A percentile compares a stretch with the other conserved stretches of the same genome.
Conservation (phyloP, 495 filamentous ascomycete genomes). For the Neurospora cerealis region DNA sequence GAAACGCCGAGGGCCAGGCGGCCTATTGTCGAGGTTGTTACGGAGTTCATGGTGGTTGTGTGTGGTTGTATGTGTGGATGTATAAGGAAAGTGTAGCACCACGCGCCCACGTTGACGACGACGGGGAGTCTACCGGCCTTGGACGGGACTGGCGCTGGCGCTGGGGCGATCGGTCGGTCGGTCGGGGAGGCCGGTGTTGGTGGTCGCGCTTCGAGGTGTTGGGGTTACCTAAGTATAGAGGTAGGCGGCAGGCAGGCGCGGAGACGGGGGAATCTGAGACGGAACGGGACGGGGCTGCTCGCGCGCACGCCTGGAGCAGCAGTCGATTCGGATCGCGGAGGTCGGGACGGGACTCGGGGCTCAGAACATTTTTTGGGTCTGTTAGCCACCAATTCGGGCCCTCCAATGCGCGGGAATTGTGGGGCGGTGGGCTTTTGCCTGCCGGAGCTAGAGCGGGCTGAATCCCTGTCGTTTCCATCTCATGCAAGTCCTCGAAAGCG, state of each 20-base stretch:
- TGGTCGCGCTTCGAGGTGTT: neutral
- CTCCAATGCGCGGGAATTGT: slow-evolving; percentile 7
- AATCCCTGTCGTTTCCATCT: neutral
- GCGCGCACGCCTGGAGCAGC: neutral
- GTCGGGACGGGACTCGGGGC: slow-evolving; percentile 1
- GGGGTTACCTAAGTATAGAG: neutral
- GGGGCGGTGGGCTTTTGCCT: slow-evolving; percentile 3
- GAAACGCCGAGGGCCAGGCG: slow-evolving; percentile 4
- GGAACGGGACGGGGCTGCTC: neutral
- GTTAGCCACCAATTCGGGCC: slow-evolving; percentile 6
- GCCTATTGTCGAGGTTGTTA: slow-evolving; percentile 3
- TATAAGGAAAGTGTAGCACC: neutral
- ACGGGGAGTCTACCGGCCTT: neutral
- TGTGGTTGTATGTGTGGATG: neutral
- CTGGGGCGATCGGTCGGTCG: neutral
- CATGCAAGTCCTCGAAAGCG: too few relatives aligned
- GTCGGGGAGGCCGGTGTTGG: neutral
- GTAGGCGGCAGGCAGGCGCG: neutral
- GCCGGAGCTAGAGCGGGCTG: neutral
- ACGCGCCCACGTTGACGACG: neutral
- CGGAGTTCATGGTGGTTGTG: slow-evolving; percentile 1
- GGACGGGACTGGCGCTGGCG: neutral
- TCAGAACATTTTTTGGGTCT: slow-evolving; percentile 19
- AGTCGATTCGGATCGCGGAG: neutral
- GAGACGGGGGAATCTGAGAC: neutral